Evolutionary conservation across 2,329 filamentous ascomycete genomes (phyloP).

Genomic region (Nannizziopsis barbatae): DNA sequence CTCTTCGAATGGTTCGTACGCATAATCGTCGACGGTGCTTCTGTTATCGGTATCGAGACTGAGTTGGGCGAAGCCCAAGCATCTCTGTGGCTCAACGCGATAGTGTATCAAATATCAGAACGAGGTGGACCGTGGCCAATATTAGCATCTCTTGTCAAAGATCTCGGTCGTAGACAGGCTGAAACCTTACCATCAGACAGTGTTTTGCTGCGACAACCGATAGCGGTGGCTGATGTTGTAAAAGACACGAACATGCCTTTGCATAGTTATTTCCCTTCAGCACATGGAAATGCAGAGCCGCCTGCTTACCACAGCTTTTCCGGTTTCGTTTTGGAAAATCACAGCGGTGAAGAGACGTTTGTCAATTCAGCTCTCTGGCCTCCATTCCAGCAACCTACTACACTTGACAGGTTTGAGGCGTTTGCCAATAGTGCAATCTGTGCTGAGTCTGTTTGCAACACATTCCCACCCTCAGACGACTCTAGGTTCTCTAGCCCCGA

Average conservation of each 20-base stretch:
- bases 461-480: neutral
- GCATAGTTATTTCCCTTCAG: too few species aligned
- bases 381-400: neutral
- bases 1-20: constrained; percentile 30
- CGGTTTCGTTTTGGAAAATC: neutral
- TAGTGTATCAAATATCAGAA: neutral
- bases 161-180: neutral
- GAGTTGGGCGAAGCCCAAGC: neutral
- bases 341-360: neutral
- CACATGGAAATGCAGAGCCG: too few species aligned
- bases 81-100: constrained; percentile 6
- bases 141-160: constrained; percentile 5
- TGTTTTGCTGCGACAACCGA: too few species aligned
- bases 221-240: too few species aligned
- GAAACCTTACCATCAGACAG: too few species aligned
- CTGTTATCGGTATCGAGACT: neutral
- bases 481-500: neutral
- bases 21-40: constrained; percentile 23
- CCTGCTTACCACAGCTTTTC: neutral
- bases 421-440: neutral
- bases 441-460: neutral
- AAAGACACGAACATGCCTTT: too few species aligned
- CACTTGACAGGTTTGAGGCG: neutral
- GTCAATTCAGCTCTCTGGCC: neutral
- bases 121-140: constrained; percentile 11